These are phyloP conservation scores for Mallotus japonicus DNA, from an alignment of 441 rosid genomes.

Conservation along the genomic window DNA sequence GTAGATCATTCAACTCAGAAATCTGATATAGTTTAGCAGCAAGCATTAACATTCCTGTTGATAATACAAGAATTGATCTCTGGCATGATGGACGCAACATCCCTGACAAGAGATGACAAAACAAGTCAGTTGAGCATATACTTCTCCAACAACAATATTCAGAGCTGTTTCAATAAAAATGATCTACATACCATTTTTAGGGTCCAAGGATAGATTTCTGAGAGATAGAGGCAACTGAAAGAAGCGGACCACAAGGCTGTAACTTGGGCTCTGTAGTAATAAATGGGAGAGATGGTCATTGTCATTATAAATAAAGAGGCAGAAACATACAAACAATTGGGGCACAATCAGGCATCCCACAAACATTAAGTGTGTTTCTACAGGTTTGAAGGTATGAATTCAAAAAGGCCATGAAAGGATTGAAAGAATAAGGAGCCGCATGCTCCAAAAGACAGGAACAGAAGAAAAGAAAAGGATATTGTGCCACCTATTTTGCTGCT, in stretches of 20 bases:
- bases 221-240: constrained; percentile 88
- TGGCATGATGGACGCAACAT: constrained; percentile 54
- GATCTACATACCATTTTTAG: constrained; percentile 51
- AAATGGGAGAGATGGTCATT: neutral
- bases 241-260: constrained; percentile 56
- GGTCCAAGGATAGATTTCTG: constrained; percentile 52
- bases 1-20: constrained; percentile 48
- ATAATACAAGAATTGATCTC: constrained; percentile 60
- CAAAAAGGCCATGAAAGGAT: neutral
- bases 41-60: constrained; percentile 76
- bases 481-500: neutral
- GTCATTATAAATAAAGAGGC: neutral
- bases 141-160: constrained; percentile 1
- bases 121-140: constrained; percentile 15
- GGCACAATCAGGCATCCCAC: neutral
- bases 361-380: neutral
- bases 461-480: neutral
- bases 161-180: constrained; percentile 25
- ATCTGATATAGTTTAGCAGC: constrained; percentile 73
- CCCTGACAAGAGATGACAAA: constrained; percentile 41
- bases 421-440: neutral
- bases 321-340: neutral
- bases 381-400: neutral
- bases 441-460: neutral
- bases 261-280: constrained; percentile 61